A percentile compares a stretch with the other conserved stretches of the same genome.
phyloP scores from a whole-genome alignment of 2,329 filamentous ascomycete genomes.

The Alternaria metachromatica region DNA sequence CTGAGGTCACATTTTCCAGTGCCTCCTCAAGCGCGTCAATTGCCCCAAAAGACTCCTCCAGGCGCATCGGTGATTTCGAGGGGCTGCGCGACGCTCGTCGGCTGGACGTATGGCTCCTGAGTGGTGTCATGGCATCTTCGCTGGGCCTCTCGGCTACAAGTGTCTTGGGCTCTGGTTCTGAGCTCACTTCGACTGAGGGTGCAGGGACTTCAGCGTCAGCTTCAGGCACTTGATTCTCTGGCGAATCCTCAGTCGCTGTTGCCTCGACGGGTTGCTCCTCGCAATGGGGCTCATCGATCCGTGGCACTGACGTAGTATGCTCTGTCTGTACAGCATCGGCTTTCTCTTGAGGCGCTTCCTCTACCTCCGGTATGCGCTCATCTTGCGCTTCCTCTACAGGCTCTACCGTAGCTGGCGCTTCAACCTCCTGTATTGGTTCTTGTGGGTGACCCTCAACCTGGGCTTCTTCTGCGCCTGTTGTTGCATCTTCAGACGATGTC shows the following conservation, averaged over 20 bases:
- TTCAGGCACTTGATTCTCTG: background rate
- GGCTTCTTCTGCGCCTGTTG: constrained; percentile 1
- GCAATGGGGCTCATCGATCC: background rate
- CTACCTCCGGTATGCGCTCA: background rate
- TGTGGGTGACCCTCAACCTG: background rate
- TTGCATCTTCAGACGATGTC: constrained; percentile 1
- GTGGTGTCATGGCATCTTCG: constrained; percentile 32
- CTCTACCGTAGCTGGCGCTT: background rate
- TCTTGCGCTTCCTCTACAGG: constrained; percentile 1
- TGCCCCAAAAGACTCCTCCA: constrained; percentile 58
- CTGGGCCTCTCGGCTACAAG: constrained; percentile 34
- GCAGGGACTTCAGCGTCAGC: constrained; percentile 7
- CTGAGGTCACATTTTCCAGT: constrained; percentile 55
- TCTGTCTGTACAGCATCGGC: background rate
- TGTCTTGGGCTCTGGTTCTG: constrained; percentile 39
- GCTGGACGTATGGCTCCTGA: constrained; percentile 26
- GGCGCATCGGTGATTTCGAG: constrained; percentile 42
- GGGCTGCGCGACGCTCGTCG: constrained; percentile 33
- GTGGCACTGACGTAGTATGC: background rate
- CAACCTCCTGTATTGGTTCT: background rate
- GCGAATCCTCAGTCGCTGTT: background rate
- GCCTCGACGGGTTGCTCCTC: background rate
- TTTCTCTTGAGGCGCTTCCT: constrained; percentile 3
- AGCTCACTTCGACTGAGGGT: constrained; percentile 28
- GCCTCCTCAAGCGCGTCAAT: constrained; percentile 61